Evolutionary conservation across 805 yeast species (phyloP).

Genomic region (Myxozyma sirexii): DNA sequence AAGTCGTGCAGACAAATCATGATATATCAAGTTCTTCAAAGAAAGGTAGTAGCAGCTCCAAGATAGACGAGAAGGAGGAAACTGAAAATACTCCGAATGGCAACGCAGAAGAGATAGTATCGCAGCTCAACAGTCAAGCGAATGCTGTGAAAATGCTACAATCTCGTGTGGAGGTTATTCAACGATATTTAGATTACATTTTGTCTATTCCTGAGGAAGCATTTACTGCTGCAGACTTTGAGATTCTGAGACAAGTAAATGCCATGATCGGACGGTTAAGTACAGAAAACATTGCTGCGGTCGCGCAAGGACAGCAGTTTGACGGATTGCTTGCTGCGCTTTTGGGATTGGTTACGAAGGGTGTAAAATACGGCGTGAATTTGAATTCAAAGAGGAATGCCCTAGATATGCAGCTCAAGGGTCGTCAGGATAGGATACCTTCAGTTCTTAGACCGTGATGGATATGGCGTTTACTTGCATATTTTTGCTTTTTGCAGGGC

Average conservation of each 20-base stretch:
- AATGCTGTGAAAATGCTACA: slow-evolving; percentile 38
- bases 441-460: not conserved
- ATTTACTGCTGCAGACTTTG: slow-evolving; percentile 27
- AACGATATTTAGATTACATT: slow-evolving; percentile 34
- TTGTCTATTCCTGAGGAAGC: slow-evolving; percentile 17
- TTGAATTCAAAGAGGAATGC: slow-evolving; percentile 30
- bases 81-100: not conserved
- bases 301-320: slow-evolving; percentile 33
- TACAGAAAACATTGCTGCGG: slow-evolving; percentile 18
- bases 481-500: no score
- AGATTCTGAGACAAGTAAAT: slow-evolving; percentile 35
- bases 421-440: not conserved
- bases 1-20: slow-evolving; percentile 3
- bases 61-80: not conserved
- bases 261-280: slow-evolving; percentile 29
- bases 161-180: slow-evolving; percentile 32
- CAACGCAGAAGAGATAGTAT: slow-evolving; percentile 23
- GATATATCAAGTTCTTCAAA: not conserved
- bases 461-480: not conserved
- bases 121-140: slow-evolving; percentile 34
- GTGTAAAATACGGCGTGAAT: slow-evolving; percentile 31
- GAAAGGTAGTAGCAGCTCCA: not conserved
- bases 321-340: slow-evolving; percentile 37
- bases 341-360: slow-evolving; percentile 37
- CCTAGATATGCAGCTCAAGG: not conserved